These are phyloP conservation scores for Fusarium tjaetaba DNA, from an alignment of 2,329 filamentous ascomycete genomes.

Conservation along the genomic window DNA sequence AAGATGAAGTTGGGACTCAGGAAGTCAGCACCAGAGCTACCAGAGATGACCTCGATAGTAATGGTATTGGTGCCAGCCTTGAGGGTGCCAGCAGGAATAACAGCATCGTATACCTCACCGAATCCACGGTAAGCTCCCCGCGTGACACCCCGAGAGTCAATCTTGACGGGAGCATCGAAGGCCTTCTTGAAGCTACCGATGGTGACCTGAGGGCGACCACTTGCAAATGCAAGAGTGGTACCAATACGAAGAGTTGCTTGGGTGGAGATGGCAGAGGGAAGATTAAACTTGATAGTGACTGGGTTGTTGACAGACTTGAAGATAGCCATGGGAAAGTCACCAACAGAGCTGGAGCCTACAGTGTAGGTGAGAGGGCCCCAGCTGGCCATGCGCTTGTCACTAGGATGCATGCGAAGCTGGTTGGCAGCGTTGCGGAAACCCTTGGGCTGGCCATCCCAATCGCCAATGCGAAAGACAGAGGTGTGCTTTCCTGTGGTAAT, in stretches of 20 bases:
- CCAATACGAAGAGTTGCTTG: conserved; percentile 70
- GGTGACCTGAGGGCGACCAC: conserved; percentile 66
- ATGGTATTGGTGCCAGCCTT: conserved; percentile 71
- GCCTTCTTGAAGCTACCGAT: conserved; percentile 62
- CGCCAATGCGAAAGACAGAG: conserved; percentile 71
- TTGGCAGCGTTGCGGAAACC: conserved; percentile 75
- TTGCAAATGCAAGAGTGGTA: conserved; percentile 70
- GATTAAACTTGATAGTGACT: conserved; percentile 68
- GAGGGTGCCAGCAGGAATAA: conserved; percentile 68
- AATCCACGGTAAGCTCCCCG: conserved; percentile 71
- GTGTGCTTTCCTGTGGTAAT: conserved; percentile 57
- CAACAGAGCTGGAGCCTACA: conserved; percentile 62
- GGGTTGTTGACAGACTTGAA: conserved; percentile 69
- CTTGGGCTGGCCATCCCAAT: conserved; percentile 71
- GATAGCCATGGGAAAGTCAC: conserved; percentile 72
- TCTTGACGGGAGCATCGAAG: conserved; percentile 65
- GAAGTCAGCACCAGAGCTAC: conserved; percentile 64
- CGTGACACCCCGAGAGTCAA: conserved; percentile 72
- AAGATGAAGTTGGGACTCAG: conserved; percentile 65
- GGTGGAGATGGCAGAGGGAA: conserved; percentile 57
- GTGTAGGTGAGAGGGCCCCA: conserved; percentile 72
- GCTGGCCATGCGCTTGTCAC: conserved; percentile 69
- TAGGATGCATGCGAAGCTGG: conserved; percentile 74
- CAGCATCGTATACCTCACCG: conserved; percentile 71
- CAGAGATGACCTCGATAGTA: conserved; percentile 67